phyloP scores from a whole-genome alignment of 352 stramenopile species.

The Paralagenidium karlingii region DNA sequence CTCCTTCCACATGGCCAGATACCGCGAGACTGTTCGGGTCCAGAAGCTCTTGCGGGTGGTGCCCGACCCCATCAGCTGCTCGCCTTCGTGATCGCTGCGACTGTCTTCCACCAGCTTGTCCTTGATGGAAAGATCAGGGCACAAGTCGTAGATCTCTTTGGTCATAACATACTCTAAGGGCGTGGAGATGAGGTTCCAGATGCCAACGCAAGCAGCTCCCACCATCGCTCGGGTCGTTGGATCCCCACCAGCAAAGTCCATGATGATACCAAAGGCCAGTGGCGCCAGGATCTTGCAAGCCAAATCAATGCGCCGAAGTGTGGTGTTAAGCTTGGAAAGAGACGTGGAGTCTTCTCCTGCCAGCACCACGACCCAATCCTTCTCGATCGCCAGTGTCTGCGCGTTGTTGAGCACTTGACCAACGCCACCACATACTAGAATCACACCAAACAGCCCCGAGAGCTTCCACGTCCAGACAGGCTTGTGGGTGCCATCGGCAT shows the following conservation, averaged over 20 bases:
- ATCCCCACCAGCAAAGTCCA: slow-evolving; percentile 55
- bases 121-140: slow-evolving; percentile 25
- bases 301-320: slow-evolving; percentile 72
- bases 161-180: slow-evolving; percentile 70
- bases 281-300: slow-evolving; percentile 65
- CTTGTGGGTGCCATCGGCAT: slow-evolving; percentile 39
- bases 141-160: slow-evolving; percentile 47
- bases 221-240: slow-evolving; percentile 49
- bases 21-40: slow-evolving; percentile 11
- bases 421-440: slow-evolving; percentile 46
- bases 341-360: slow-evolving; percentile 20
- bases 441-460: slow-evolving; percentile 25
- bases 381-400: slow-evolving; percentile 65
- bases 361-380: slow-evolving; percentile 83
- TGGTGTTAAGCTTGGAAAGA: slow-evolving; percentile 63
- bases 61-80: no score
- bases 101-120: slow-evolving; percentile 6
- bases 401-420: slow-evolving; percentile 67
- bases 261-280: slow-evolving; percentile 64
- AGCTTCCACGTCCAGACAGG: slow-evolving; percentile 37
- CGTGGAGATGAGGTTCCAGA: slow-evolving; percentile 73
- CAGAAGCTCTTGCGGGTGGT: no score
- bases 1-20: slow-evolving; percentile 21
- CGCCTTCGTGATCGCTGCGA: slow-evolving; percentile 5
- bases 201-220: slow-evolving; percentile 38